Evolutionary conservation across 2,329 filamentous ascomycete species (phyloP).

Genomic region (Nemania abortiva): DNA sequence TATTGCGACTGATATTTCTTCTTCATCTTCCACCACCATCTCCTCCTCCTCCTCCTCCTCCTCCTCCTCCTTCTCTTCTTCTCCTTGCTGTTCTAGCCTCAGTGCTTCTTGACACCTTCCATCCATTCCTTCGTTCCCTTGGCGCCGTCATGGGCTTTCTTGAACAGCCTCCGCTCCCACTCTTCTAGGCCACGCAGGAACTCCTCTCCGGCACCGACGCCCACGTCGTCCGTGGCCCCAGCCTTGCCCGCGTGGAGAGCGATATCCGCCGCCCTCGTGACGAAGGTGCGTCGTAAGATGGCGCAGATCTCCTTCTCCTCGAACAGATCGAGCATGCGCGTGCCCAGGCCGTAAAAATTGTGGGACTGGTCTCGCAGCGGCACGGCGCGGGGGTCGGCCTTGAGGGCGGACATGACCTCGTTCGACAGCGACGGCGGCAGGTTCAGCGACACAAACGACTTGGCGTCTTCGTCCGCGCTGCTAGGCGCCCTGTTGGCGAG

Average conservation of each 20-base stretch:
- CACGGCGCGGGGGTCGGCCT: constrained; percentile 88
- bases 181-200: constrained; percentile 92
- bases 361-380: constrained; percentile 84
- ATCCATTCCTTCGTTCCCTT: constrained; percentile 79
- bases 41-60: neutral
- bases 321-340: constrained; percentile 88
- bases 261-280: constrained; percentile 82
- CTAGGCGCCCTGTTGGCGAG: constrained; percentile 65
- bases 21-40: too few relatives aligned
- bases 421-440: constrained; percentile 81
- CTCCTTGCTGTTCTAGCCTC: constrained; percentile 6
- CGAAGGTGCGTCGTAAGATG: constrained; percentile 82
- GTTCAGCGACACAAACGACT: constrained; percentile 81
- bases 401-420: constrained; percentile 87
- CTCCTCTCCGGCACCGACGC: constrained; percentile 73
- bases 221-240: constrained; percentile 70
- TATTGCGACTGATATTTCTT: too few relatives aligned
- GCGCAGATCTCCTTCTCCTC: constrained; percentile 83
- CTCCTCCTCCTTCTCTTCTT: neutral
- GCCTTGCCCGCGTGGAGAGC: constrained; percentile 91
- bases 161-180: constrained; percentile 83
- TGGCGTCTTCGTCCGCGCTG: constrained; percentile 55
- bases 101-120: constrained; percentile 66
- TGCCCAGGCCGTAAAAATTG: constrained; percentile 89
- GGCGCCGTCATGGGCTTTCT: constrained; percentile 78